Percentiles rank a stretch among this genome's conserved stretches.
Conservation (phyloP, 169 alveolate species). For the Plasmodium malariae region DNA sequence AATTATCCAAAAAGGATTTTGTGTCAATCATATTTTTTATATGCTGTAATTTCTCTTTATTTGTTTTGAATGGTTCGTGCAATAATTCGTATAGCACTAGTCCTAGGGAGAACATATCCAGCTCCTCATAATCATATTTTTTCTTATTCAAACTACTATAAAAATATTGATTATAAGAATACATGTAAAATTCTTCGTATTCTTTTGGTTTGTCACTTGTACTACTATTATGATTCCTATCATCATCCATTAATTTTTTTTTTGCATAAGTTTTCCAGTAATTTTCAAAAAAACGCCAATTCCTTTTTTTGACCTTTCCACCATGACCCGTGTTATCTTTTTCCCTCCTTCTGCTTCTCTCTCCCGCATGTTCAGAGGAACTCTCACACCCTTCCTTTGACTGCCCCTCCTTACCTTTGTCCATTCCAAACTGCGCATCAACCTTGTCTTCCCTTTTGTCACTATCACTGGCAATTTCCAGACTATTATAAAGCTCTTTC, state of each 20-base stretch:
- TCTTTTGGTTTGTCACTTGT: neutral
- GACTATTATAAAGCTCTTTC: neutral
- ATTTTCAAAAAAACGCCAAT: neutral
- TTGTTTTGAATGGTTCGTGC: constrained; percentile 47
- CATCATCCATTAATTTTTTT: constrained; percentile 1
- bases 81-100: constrained; percentile 49
- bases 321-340: too few relatives aligned
- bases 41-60: constrained; percentile 35
- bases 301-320: too few relatives aligned
- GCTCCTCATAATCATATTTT: constrained; percentile 41
- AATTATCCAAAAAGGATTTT: constrained; percentile 25
- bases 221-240: neutral
- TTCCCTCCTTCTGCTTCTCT: neutral
- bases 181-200: constrained; percentile 34
- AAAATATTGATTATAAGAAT: constrained; percentile 56
- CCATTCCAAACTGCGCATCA: neutral
- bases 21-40: constrained; percentile 29
- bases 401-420: neutral
- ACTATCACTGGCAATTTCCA: neutral
- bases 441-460: neutral
- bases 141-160: constrained; percentile 24
- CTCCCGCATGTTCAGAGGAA: neutral
- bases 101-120: constrained; percentile 55
- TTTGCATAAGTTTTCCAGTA: neutral
- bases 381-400: neutral